Base-by-base conservation (phyloP, 2,329 filamentous ascomycete species). In the Colletotrichum plurivorum region DNA sequence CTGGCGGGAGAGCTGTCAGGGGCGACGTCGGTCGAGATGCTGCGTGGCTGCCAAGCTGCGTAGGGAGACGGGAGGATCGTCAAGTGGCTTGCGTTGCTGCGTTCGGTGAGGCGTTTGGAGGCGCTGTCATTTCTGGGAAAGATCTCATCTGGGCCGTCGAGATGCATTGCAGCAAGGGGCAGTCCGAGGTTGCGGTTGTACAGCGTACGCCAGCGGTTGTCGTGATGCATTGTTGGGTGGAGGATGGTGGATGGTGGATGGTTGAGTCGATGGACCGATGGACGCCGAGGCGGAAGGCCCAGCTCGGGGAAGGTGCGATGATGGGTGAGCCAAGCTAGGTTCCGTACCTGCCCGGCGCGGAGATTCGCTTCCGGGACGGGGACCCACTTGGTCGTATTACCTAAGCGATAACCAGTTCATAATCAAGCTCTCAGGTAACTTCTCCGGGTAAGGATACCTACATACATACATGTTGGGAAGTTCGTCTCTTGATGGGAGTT, bases 51-150 rank as follows among this genome's bases (percentile, higher is more conserved):
- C 31, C 31, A 36, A 10, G 31, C 31, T 36, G 2, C 31, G 31
- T n/a, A 43, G 41, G 41, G 41, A 49, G 46, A n/a, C 46, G 15
- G 46, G 46, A 36, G 46, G 46, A 27, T 53, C 51, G 51, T 27
- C 18, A 22, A 20, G 13, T 22, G 54, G 39, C 54, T 15, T 58
- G 51, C 51, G 51, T 27, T 53, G 25, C 51, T 15, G 51, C 13
- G 51, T 31, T 9, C 18, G 18, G 4, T 49, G 18, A 22, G n/a
- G 18, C 46, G 18, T 20, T 10, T 49, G 20, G 20, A 5, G 46
- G n/a, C 46, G 46, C 4, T 20, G 16, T 25, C 20, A 1, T 20
- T 39, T n/a, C 54, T 57, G 5, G 41, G 5, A 46, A 22, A 57
- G 18, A 46, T 46, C 41, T 31, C 54, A 57, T 8, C 13, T 46